phyloP scores from a whole-genome alignment of 2,329 filamentous ascomycete genomes.

The Cordyceps cicadae region DNA sequence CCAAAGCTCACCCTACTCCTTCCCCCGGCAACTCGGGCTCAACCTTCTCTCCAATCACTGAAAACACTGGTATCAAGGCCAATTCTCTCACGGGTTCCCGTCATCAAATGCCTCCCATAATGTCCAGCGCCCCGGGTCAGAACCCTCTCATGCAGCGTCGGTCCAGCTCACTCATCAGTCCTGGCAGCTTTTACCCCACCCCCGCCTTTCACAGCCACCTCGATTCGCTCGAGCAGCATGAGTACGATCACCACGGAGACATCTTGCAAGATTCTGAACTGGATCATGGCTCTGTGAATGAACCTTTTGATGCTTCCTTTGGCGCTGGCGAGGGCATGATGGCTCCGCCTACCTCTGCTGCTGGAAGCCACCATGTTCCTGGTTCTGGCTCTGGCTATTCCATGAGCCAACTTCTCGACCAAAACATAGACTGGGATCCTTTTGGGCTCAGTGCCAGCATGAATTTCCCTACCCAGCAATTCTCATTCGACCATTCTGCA shows the following conservation, averaged over 20 bases:
- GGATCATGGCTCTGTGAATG: slow-evolving; percentile 40
- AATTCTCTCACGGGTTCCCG: slow-evolving; percentile 25
- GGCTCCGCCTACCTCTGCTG: slow-evolving; percentile 29
- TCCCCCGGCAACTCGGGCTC: slow-evolving; percentile 45
- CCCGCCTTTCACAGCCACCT: slow-evolving; percentile 85
- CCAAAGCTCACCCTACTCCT: slow-evolving; percentile 73
- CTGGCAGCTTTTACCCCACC: slow-evolving; percentile 64
- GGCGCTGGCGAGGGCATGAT: slow-evolving; percentile 42
- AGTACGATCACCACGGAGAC: slow-evolving; percentile 86
- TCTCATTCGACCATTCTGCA: slow-evolving; percentile 59
- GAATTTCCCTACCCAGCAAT: slow-evolving; percentile 82
- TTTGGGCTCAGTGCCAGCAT: slow-evolving; percentile 91
- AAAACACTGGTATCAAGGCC: slow-evolving; percentile 41
- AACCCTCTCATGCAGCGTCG: slow-evolving; percentile 29
- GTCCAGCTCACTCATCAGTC: slow-evolving; percentile 28
- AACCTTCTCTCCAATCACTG: slow-evolving; percentile 35
- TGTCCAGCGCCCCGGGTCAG: slow-evolving; percentile 15
- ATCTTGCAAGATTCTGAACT: slow-evolving; percentile 78
- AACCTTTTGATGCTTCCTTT: slow-evolving; percentile 52
- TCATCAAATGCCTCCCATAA: slow-evolving; percentile 25
- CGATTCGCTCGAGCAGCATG: slow-evolving; percentile 93
- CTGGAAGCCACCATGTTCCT: slow-evolving; percentile 25
- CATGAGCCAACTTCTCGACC: slow-evolving; percentile 60
- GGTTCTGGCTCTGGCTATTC: slow-evolving; percentile 42
- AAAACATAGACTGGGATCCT: slow-evolving; percentile 84